Conservation (phyloP, 2,329 filamentous ascomycete genomes). For the Scopulariopsis brevicaulis region DNA sequence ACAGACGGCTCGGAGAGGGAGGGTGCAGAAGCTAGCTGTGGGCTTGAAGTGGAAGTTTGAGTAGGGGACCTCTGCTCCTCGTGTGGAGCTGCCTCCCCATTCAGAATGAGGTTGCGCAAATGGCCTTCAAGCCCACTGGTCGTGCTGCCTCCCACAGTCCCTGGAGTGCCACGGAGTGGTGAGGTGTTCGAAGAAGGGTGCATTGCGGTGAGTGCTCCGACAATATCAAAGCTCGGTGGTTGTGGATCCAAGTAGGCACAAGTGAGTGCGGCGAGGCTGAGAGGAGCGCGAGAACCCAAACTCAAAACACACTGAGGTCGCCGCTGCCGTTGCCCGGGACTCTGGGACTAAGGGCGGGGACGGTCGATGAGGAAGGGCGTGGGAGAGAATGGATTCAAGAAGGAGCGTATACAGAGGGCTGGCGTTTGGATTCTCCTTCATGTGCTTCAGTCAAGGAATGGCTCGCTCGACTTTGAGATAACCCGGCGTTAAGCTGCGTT, state of each 20-base stretch:
- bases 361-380: background rate
- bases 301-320: background rate
- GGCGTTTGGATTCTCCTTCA: background rate
- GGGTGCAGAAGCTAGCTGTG: background rate
- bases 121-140: background rate
- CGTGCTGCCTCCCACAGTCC: background rate
- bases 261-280: no score
- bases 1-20: background rate
- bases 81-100: background rate
- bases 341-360: background rate
- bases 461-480: background rate
- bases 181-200: background rate
- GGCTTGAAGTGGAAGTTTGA: background rate
- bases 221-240: background rate
- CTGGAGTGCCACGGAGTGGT: background rate
- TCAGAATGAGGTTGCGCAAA: background rate
- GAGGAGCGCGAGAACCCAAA: no score
- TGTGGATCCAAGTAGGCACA: no score
- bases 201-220: background rate
- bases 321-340: background rate
- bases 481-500: background rate
- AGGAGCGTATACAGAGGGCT: background rate
- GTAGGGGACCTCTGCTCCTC: background rate
- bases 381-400: background rate
- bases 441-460: background rate